phyloP scores from a whole-genome alignment of 805 yeast species.

The Tetrapisispora phaffii region DNA sequence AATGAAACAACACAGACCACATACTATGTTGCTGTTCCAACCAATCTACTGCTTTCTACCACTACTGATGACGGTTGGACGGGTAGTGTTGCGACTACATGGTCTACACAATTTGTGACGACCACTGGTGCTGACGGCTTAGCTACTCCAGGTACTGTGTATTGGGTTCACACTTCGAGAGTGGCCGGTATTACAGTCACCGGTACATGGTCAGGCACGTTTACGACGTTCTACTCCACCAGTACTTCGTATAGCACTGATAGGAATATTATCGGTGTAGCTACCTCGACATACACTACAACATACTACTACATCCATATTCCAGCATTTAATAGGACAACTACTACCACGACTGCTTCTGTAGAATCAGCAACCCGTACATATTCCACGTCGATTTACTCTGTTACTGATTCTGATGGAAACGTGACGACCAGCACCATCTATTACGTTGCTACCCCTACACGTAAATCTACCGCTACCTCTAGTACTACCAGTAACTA shows the following conservation, averaged over 20 bases:
- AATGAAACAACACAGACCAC: background rate
- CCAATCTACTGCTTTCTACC: background rate
- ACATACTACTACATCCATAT: no score
- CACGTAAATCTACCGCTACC: background rate
- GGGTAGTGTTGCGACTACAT: no score
- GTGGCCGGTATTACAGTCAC: no score
- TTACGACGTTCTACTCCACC: background rate
- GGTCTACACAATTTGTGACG: no score
- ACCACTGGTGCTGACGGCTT: no score
- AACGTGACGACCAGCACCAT: constrained; percentile 7
- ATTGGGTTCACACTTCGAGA: no score
- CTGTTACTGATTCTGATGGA: constrained; percentile 8
- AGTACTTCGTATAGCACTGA: background rate
- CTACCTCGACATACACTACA: no score
- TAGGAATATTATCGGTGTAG: no score
- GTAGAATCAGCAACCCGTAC: background rate
- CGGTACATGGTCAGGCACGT: no score
- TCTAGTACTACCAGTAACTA: background rate
- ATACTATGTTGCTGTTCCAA: background rate
- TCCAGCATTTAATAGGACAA: background rate
- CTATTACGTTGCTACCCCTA: no score
- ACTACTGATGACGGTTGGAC: no score
- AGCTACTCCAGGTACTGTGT: no score
- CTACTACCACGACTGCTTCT: background rate
- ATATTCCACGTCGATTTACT: constrained; percentile 1